Percentiles rank a stretch among this genome's conserved stretches.
Evolutionary conservation across 2,329 filamentous ascomycete genomes (phyloP).

Genomic region (Verticillium nubilum): DNA sequence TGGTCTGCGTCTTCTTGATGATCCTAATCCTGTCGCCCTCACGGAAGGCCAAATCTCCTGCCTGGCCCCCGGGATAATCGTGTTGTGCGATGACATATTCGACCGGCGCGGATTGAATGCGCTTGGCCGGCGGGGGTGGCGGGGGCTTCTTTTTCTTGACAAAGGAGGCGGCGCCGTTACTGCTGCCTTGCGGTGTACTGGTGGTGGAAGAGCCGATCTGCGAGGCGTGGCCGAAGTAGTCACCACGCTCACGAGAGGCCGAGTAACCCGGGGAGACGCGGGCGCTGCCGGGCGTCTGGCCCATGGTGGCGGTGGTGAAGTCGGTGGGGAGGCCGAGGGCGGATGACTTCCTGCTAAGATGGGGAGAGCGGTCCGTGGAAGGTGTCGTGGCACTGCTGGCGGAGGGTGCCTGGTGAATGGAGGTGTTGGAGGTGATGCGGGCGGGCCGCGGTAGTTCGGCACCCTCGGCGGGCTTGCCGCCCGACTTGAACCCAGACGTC

Average conservation of each 20-base stretch:
- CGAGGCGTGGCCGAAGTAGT: conserved; percentile 23
- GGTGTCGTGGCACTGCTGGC: conserved; percentile 5
- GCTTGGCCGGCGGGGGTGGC: conserved; percentile 65
- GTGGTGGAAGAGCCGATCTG: conserved; percentile 13
- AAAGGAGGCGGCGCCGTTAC: conserved; percentile 10
- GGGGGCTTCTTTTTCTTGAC: conserved; percentile 62
- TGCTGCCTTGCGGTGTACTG: background rate
- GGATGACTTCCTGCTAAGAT: conserved; percentile 20
- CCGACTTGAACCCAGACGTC: conserved; percentile 37
- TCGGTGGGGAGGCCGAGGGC: conserved; percentile 33
- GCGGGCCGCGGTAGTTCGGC: conserved; percentile 9
- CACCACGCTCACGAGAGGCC: conserved; percentile 14
- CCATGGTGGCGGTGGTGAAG: conserved; percentile 38
- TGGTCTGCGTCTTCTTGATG: conserved; percentile 70
- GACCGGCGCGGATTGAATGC: conserved; percentile 43
- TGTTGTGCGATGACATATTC: conserved; percentile 69
- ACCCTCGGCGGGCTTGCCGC: conserved; percentile 10
- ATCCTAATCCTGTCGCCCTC: conserved; percentile 76
- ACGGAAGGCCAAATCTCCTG: conserved; percentile 66
- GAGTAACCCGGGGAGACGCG: conserved; percentile 18
- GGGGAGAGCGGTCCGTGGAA: conserved; percentile 14
- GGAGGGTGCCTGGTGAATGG: conserved; percentile 13
- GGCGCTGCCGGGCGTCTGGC: conserved; percentile 22
- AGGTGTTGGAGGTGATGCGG: conserved; percentile 28
- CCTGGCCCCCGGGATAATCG: conserved; percentile 64